Conservation (phyloP, 1,284 basidiomycete genomes). For the Phylloporus sp. region DNA sequence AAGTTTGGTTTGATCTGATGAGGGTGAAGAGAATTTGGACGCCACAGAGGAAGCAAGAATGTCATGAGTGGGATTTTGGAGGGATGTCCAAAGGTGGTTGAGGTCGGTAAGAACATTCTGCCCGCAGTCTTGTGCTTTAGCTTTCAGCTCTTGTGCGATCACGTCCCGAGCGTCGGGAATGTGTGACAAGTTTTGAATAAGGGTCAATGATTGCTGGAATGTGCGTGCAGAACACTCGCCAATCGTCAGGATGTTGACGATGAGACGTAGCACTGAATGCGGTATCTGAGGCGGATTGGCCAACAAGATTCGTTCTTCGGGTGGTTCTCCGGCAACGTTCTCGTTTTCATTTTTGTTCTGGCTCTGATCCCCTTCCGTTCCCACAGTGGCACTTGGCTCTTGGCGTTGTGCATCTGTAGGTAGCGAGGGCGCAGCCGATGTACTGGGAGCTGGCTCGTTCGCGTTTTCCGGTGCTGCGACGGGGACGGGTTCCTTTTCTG, state of each 20-base stretch:
- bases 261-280: constrained; percentile 77
- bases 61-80: constrained; percentile 61
- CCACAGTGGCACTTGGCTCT: constrained; percentile 16
- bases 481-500: constrained; percentile 42
- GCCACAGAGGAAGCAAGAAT: constrained; percentile 71
- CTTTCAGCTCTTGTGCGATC: constrained; percentile 84
- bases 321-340: constrained; percentile 38
- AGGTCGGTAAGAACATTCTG: constrained; percentile 75
- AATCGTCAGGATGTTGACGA: constrained; percentile 92
- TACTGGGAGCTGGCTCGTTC: constrained; percentile 17
- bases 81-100: constrained; percentile 68
- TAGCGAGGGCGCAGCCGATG: constrained; percentile 11
- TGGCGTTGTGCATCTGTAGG: constrained; percentile 18
- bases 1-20: constrained; percentile 92
- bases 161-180: constrained; percentile 87
- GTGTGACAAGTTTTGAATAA: constrained; percentile 89
- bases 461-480: constrained; percentile 27
- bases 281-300: constrained; percentile 83
- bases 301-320: constrained; percentile 68
- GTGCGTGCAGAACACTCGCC: constrained; percentile 95
- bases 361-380: constrained; percentile 32
- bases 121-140: constrained; percentile 87
- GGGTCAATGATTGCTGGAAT: constrained; percentile 87
- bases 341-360: constrained; percentile 35
- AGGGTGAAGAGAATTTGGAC: constrained; percentile 88